Base-by-base conservation (phyloP, 2,329 filamentous ascomycete genomes). In the Lasiodiplodia sp. region DNA sequence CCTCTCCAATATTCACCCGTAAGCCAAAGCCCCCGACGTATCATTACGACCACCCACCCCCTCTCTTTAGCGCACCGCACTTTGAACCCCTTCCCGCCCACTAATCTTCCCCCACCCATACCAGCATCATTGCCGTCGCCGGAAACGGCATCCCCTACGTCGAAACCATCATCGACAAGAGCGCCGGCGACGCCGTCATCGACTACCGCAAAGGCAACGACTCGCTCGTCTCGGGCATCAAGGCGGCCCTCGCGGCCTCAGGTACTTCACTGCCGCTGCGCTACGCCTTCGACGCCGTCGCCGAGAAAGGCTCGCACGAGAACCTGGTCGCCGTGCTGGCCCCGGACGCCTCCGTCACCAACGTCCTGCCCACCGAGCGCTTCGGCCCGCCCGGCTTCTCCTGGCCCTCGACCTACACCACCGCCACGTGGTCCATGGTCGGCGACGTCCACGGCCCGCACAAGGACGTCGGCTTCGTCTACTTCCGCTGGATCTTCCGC, bases 211-310 rank as follows among this genome's bases (percentile, higher is more conserved):
- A 80, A 0, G 88, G 88, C 11, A 82, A 86, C 66, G 85, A 86
- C 0, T 81, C 82, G 2, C 80, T 89, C 6, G 79, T 86, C 0
- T 71, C 76, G 67, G 76, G 78, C 18, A 79, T 88, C 71, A 78
- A 82, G 44, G 77, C 81, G 16, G 82, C 82, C 2, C 78, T 84
- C 16, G 66, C 56, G 18, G 21, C 8, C 14, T 34, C 31, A 10
- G 31, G 31, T 10, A 34, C 31, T 10, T 8, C 31, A 8, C 23
- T 12, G 18, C 82, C 82, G 69, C 71, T 88, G 18, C 71, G 81
- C 6, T 80, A 88, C 69, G 88, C 86, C 0, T 86, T 85, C 68
- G 89, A 91, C 71, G 85, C 88, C 0, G 83, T 88, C 0, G 82
- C 82, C 1, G 86, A 89, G 71, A 80, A 88, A 14, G 81, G 82